phyloP scores from a whole-genome alignment of 257 asterid genomes.

The Vinca minor region DNA sequence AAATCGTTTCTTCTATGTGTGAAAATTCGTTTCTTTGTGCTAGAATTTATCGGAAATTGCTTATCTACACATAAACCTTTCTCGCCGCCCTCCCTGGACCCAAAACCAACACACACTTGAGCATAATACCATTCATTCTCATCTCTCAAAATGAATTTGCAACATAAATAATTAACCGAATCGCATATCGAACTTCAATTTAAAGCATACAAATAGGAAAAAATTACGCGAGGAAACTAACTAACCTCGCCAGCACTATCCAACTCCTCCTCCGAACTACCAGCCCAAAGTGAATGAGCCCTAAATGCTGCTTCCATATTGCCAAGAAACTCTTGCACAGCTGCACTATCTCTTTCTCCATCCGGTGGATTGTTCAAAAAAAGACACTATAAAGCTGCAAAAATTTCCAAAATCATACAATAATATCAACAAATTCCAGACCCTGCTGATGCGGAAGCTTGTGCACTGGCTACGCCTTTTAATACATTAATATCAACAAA shows the following conservation, averaged over 20 bases:
- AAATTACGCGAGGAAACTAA: constrained; percentile 5
- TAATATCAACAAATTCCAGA: too few relatives aligned
- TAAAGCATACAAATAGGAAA: not conserved
- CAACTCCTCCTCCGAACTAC: constrained; percentile 86
- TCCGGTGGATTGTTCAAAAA: constrained; percentile 71
- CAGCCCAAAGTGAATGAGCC: constrained; percentile 91
- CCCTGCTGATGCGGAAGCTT: too few relatives aligned
- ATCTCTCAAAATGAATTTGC: not conserved
- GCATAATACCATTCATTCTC: not conserved
- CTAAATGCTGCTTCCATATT: constrained; percentile 91
- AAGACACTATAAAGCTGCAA: constrained; percentile 85
- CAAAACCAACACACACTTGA: not conserved
- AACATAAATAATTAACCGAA: not conserved
- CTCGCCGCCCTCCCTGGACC: too few relatives aligned
- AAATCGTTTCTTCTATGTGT: too few relatives aligned
- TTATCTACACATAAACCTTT: not conserved
- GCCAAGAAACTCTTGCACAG: constrained; percentile 76
- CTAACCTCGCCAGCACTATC: constrained; percentile 98
- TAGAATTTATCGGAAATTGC: not conserved
- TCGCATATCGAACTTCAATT: not conserved
- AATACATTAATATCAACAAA: not conserved
- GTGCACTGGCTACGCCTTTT: too few relatives aligned
- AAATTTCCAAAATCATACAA: not conserved
- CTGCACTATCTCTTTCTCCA: constrained; percentile 75
- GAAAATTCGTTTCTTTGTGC: not conserved